Conservation (phyloP, 176 grass and related monocot species). For the Aegilops speltoides region DNA sequence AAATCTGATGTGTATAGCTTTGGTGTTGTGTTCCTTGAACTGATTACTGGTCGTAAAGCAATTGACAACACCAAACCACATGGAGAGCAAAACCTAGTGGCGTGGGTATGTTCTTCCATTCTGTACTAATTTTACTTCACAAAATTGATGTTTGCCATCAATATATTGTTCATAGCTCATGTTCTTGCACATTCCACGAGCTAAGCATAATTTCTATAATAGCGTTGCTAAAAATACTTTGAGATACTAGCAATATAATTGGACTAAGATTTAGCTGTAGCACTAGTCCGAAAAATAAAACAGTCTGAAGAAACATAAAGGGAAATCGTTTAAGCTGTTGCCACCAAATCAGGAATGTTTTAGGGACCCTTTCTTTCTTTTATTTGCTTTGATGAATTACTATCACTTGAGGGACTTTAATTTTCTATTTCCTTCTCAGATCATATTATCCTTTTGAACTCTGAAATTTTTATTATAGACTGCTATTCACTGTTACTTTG, state of each 20-base stretch:
- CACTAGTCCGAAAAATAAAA: slow-evolving; percentile 20
- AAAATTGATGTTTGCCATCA: neutral
- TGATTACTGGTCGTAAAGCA: slow-evolving; percentile 89
- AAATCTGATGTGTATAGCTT: slow-evolving; percentile 97
- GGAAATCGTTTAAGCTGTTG: neutral
- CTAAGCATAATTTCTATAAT: neutral
- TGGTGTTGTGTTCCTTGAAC: slow-evolving; percentile 87
- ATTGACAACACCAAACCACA: slow-evolving; percentile 73
- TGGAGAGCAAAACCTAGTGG: slow-evolving; percentile 83
- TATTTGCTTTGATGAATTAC: neutral
- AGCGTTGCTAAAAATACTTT: neutral
- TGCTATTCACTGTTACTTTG: neutral
- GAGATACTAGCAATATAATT: slow-evolving; percentile 15
- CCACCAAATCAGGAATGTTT: slow-evolving; percentile 11
- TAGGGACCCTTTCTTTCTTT: neutral
- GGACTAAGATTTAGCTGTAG: slow-evolving; percentile 14
- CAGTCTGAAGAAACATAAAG: neutral
- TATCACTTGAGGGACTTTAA: neutral
- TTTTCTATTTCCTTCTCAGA: neutral
- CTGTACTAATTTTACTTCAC: slow-evolving; percentile 24
- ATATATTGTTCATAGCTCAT: neutral
- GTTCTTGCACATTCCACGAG: neutral
- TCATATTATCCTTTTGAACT: neutral
- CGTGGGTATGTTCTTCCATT: slow-evolving; percentile 68
- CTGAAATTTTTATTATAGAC: neutral